phyloP scores from a whole-genome alignment of 352 stramenopile species.

The Phytopythium vexans region DNA sequence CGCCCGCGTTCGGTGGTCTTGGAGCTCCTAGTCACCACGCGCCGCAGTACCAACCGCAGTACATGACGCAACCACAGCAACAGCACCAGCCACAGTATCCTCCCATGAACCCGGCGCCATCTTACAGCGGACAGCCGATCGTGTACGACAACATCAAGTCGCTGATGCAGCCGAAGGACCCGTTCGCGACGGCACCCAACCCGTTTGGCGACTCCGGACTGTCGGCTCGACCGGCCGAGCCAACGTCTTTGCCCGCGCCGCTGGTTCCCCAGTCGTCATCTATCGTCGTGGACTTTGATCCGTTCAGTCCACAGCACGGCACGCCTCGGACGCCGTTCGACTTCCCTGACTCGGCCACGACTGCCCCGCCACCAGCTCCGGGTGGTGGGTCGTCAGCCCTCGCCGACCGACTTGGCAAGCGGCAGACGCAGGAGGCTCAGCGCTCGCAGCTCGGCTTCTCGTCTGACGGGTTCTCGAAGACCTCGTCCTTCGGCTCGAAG shows the following conservation, averaged over 20 bases:
- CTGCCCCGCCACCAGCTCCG: slow-evolving; percentile 1
- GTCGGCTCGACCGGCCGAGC: slow-evolving; percentile 18
- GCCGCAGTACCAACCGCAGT: slow-evolving; percentile 23
- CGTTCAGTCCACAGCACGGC: slow-evolving; percentile 55
- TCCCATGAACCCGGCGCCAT: slow-evolving; percentile 25
- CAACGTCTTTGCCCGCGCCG: slow-evolving; percentile 17
- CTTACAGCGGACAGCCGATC: slow-evolving; percentile 37
- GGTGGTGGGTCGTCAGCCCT: slow-evolving; percentile 16
- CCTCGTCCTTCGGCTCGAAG: slow-evolving; percentile 15
- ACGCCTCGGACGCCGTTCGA: slow-evolving; percentile 50
- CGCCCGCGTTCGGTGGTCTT: slow-evolving; percentile 39
- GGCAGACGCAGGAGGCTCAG: slow-evolving; percentile 63
- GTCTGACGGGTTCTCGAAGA: slow-evolving; percentile 37
- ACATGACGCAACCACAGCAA: slow-evolving; percentile 27
- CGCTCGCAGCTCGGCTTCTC: slow-evolving; percentile 57
- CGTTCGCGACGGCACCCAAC: slow-evolving; percentile 35
- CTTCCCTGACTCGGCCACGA: slow-evolving; percentile 21
- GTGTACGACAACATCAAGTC: slow-evolving; percentile 88
- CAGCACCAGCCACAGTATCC: slow-evolving; percentile 15
- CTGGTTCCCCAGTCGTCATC: slow-evolving; percentile 22
- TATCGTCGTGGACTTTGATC: slow-evolving; percentile 71
- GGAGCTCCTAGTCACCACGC: slow-evolving; percentile 8
- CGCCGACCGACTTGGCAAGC: slow-evolving; percentile 45
- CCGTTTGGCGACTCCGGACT: slow-evolving; percentile 7
- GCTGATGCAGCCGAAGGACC: slow-evolving; percentile 51